Conservation (phyloP, 2,329 filamentous ascomycete species). For the Coccinonectria pachysandricola region DNA sequence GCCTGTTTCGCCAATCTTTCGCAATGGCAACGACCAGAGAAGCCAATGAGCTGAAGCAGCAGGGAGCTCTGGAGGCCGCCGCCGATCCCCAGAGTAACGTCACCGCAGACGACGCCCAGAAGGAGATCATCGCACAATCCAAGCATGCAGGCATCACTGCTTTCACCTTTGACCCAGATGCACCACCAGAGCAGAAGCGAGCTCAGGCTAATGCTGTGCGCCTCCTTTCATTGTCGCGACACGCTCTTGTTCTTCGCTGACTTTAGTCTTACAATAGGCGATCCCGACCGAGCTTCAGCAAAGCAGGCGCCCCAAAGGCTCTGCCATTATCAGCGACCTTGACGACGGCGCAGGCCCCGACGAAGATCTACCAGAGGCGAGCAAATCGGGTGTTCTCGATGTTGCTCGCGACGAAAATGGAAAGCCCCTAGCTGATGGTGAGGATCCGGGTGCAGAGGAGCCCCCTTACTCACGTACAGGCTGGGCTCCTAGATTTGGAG, state of each 20-base stretch:
- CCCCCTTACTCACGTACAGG: conserved; percentile 48
- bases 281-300: conserved; percentile 28
- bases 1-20: too few relatives aligned
- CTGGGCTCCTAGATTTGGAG: conserved; percentile 82
- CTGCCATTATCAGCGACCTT: conserved; percentile 69
- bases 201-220: conserved; percentile 68
- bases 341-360: conserved; percentile 58
- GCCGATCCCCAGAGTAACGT: conserved; percentile 58
- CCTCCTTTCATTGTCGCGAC: conserved; percentile 1
- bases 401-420: conserved; percentile 39
- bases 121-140: conserved; percentile 65
- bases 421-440: conserved; percentile 37
- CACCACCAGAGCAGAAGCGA: conserved; percentile 72
- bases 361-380: conserved; percentile 69
- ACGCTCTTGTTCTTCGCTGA: conserved; percentile 6
- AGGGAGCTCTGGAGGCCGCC: conserved; percentile 70
- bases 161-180: conserved; percentile 81
- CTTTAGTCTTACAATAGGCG: conserved; percentile 17
- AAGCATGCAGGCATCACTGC: conserved; percentile 68
- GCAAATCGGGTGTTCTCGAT: conserved; percentile 57
- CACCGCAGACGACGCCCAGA: conserved; percentile 60
- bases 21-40: conserved; percentile 26
- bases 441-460: conserved; percentile 43
- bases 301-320: conserved; percentile 40
- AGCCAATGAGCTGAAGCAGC: conserved; percentile 61